Evolutionary conservation across 768 basidiomycete genomes (phyloP), one percentile per base, ranked within the genome.

Genomic region (Lactarius pseudohatsudake): DNA sequence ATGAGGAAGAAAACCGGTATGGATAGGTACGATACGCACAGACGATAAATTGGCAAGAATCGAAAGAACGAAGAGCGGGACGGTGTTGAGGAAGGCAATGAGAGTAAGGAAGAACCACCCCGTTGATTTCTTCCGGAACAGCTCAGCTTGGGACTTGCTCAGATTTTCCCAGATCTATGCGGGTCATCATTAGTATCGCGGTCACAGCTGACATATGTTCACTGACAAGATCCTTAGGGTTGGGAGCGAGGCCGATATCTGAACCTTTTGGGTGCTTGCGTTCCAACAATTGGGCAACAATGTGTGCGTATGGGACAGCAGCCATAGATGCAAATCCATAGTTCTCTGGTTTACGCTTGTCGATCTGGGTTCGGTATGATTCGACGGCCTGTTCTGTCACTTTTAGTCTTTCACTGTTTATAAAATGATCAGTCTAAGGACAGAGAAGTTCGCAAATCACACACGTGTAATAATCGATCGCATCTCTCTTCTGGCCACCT

Each of bases 251-350:
- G 30, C 80, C 76, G 63, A 96, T 85, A 10, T 78, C 79, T 0
- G 92, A 84, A 8, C 91, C 90, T 72, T 89, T 89, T 2, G 90
- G 86, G 67, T 82, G 84, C 75, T 94, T 95, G 64, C 78, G 79
- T 36, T 78, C 77, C 57, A 95, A 80, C 66, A 87, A 80, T 70
- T 86, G 85, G 1, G 92, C 93, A 18, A 94, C 92, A 59, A 90
- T 82, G 72, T 96, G 94, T 0, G 94, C 92, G 71, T 92, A 96
- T 0, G 92, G 89, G 3, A 93, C 88, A 0, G 91, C 86, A 55
- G 90, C 92, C 87, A 95, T 89, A 50, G 91, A 92, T 0, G 93
- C 94, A 75, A 96, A 96, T 2, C 94, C 94, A 77, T 94, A 95
- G 72, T 85, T 92, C 79, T 96, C 94, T 4, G 94, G 84, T 78